Evolutionary conservation across 495 filamentous ascomycete genomes (phyloP), one percentile per base, ranked within the genome.

Genomic region (Daldinia grandis): DNA sequence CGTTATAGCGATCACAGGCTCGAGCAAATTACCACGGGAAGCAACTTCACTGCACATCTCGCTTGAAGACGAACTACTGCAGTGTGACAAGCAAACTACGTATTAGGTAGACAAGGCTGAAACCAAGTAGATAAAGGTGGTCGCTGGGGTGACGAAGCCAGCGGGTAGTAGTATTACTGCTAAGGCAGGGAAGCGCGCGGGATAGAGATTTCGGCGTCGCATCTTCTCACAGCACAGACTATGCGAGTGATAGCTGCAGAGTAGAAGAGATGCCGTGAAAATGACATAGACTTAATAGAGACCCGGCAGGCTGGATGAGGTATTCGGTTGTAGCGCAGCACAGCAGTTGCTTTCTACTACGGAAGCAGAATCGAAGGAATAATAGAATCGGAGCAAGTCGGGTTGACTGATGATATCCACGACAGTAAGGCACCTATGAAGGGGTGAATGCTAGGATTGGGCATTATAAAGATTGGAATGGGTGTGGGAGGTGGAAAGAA

Each of bases 21-120:
- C 15, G 64, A 62, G 54, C 31, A 68, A 50, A 47, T 61, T 56
- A 56, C 60, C 63, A 58, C 58, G 38, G 63, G 59, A 59, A 17
- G 62, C 53, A 56, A 37, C 12, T 53, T 64, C 57, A 61, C 60
- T 58, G 53, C 50, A 62, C 61, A 65, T 73, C 70, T 73, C 55
- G 61, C 33, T 73, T 73, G 33, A 4, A 65, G 61, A 66, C 49
- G 61, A 73, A 73, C 70, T 73, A 69, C 70, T 73, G 70, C 70
- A 64, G 65, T 73, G 70, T 68, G 65, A 73, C 70, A 65, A 44
- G 57, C 42, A 64, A 33, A 58, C 70, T 73, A 73, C 70, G 60
- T 68, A 62, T 68, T 24, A 50, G 40, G 62, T 68, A 68, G 70
- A 62, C 65, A 68, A 72, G 69, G 69, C 64, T 72, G 69, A 73